phyloP scores from a whole-genome alignment of 1,139 yeast genomes.

The Nakaseomyces uthaithaninus region DNA sequence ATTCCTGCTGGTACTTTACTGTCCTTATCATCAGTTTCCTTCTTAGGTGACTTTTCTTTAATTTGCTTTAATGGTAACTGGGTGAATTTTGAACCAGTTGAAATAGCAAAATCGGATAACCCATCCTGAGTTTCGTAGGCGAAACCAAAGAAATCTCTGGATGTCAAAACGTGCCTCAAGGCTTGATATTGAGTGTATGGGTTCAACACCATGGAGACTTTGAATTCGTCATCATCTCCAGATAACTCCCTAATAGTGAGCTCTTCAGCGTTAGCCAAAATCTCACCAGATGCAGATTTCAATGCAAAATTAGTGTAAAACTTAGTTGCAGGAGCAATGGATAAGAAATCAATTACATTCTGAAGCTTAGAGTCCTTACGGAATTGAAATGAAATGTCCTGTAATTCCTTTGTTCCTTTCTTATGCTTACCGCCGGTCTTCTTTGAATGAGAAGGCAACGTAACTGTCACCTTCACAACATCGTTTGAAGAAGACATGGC shows the following conservation, averaged over 20 bases:
- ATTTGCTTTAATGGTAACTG: constrained; percentile 22
- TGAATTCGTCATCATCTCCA: constrained; percentile 16
- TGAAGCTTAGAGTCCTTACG: constrained; percentile 25
- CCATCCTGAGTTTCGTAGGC: constrained; percentile 28
- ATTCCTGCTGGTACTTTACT: constrained; percentile 18
- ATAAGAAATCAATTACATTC: constrained; percentile 23
- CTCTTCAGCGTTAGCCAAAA: constrained; percentile 18
- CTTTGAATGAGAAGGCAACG: not conserved
- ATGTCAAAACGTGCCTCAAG: constrained; percentile 27
- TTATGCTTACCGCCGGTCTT: constrained; percentile 1
- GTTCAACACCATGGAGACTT: constrained; percentile 20
- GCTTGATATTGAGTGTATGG: constrained; percentile 29
- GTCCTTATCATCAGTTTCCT: constrained; percentile 14
- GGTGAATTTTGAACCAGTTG: constrained; percentile 28
- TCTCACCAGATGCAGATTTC: constrained; percentile 14
- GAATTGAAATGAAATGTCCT: constrained; percentile 16
- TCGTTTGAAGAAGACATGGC: constrained; percentile 3
- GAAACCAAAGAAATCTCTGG: constrained; percentile 32
- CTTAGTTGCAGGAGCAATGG: constrained; percentile 23
- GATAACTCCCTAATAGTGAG: constrained; percentile 19
- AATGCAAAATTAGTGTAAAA: constrained; percentile 26
- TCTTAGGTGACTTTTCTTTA: constrained; percentile 17
- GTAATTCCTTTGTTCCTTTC: not conserved
- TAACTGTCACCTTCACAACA: constrained; percentile 4
- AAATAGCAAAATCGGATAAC: constrained; percentile 28